Conservation (phyloP, 2,329 filamentous ascomycete genomes). For the Cladophialophora carrionii region DNA sequence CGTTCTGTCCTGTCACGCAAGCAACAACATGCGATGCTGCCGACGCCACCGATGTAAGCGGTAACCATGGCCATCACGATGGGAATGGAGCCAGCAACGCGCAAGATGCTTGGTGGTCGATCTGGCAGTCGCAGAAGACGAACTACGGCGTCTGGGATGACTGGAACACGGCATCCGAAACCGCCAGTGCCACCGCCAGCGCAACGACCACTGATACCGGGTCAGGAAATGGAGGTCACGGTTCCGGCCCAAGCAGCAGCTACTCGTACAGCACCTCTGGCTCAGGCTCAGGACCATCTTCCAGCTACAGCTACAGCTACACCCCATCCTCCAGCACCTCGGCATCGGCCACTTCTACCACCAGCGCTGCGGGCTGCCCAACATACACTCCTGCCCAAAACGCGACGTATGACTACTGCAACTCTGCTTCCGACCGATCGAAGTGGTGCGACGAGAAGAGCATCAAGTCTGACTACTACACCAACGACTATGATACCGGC, state of each 20-base stretch:
- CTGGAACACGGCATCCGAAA: slow-evolving; percentile 21
- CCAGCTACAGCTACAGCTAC: not conserved
- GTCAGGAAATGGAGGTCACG: not conserved
- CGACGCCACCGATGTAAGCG: slow-evolving; percentile 12
- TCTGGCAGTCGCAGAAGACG: slow-evolving; percentile 28
- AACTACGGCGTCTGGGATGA: slow-evolving; percentile 30
- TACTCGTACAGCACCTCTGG: slow-evolving; percentile 6
- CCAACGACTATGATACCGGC: slow-evolving; percentile 28
- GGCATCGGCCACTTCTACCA: slow-evolving; percentile 8
- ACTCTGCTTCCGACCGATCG: slow-evolving; percentile 30
- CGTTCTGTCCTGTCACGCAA: slow-evolving; percentile 26
- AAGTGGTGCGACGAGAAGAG: slow-evolving; percentile 31
- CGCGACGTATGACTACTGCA: slow-evolving; percentile 31
- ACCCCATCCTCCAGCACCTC: not conserved
- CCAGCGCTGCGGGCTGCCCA: slow-evolving; percentile 10
- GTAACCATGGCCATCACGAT: not conserved
- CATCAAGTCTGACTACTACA: slow-evolving; percentile 30
- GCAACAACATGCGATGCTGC: slow-evolving; percentile 18
- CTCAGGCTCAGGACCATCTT: slow-evolving; percentile 17
- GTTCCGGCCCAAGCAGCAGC: slow-evolving; percentile 6
- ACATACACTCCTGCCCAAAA: slow-evolving; percentile 24
- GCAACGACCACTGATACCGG: slow-evolving; percentile 7
- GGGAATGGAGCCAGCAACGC: slow-evolving; percentile 14
- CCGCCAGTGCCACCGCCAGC: slow-evolving; percentile 6
- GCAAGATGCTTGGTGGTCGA: slow-evolving; percentile 25